Evolutionary conservation across 2,329 filamentous ascomycete species (phyloP).

Genomic region (Colletotrichum liriopes): DNA sequence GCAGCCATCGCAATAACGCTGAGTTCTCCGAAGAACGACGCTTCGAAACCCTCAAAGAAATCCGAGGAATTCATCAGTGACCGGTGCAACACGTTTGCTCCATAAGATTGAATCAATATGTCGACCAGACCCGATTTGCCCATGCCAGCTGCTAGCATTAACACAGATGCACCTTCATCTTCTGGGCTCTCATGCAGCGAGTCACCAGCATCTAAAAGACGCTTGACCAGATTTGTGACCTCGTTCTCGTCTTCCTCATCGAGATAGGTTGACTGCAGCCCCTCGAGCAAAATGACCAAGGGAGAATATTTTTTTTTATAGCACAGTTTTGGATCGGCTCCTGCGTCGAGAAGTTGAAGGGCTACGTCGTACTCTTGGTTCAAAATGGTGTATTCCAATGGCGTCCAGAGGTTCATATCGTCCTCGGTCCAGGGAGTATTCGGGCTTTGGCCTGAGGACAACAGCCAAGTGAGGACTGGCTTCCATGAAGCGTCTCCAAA

Average conservation of each 20-base stretch:
- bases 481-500: neutral
- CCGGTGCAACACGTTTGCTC: neutral
- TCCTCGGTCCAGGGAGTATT: neutral
- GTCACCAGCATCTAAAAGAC: neutral
- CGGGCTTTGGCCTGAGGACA: slow-evolving; percentile 9
- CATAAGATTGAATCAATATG: neutral
- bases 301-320: too few species aligned
- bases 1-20: too few species aligned
- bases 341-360: neutral
- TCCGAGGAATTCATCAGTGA: too few species aligned
- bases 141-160: neutral
- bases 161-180: neutral
- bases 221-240: neutral
- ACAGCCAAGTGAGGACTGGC: neutral
- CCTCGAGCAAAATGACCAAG: rapidly evolving
- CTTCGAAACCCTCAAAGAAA: too few species aligned
- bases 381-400: neutral
- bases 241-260: too few species aligned
- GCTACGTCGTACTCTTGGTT: neutral
- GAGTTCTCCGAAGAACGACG: too few species aligned
- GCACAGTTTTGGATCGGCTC: neutral
- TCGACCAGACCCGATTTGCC: neutral
- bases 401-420: neutral
- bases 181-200: neutral
- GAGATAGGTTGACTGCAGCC: too few species aligned